phyloP scores from a whole-genome alignment of 2,329 filamentous ascomycete species.

The Aspergillus sp. region DNA sequence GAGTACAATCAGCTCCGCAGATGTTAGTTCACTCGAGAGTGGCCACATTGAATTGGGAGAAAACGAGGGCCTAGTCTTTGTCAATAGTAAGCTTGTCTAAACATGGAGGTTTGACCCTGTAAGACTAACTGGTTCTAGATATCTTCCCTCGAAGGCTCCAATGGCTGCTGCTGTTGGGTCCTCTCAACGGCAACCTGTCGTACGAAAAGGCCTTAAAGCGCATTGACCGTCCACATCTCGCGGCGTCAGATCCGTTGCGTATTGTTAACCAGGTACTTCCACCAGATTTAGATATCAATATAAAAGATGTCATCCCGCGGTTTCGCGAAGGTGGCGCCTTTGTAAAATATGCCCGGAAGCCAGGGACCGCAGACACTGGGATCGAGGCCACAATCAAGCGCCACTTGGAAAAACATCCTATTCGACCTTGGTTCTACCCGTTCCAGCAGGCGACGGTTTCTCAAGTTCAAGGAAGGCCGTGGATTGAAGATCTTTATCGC shows the following conservation, averaged over 20 bases:
- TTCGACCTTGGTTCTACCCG: slow-evolving; percentile 89
- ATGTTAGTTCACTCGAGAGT: slow-evolving; percentile 62
- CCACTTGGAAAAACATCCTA: slow-evolving; percentile 66
- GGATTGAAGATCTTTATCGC: slow-evolving; percentile 89
- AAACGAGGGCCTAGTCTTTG: slow-evolving; percentile 83
- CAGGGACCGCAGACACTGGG: slow-evolving; percentile 48
- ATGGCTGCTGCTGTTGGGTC: slow-evolving; percentile 58
- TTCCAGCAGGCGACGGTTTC: slow-evolving; percentile 69
- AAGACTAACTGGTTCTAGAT: slow-evolving; percentile 52
- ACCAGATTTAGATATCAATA: slow-evolving; percentile 60
- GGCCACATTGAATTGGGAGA: slow-evolving; percentile 77
- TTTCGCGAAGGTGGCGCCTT: slow-evolving; percentile 92
- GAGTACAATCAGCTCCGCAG: slow-evolving; percentile 18
- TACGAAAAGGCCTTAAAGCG: slow-evolving; percentile 52
- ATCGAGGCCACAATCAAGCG: slow-evolving; percentile 63
- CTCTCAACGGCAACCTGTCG: slow-evolving; percentile 46
- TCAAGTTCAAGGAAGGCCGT: slow-evolving; percentile 79
- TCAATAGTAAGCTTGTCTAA: slow-evolving; percentile 69
- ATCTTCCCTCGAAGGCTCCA: slow-evolving; percentile 79
- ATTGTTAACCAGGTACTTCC: slow-evolving; percentile 65
- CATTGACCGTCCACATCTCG: slow-evolving; percentile 52
- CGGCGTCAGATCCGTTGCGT: slow-evolving; percentile 56
- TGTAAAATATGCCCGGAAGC: slow-evolving; percentile 72
- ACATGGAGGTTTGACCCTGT: not conserved
- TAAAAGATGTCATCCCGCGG: slow-evolving; percentile 79